Percentiles rank a stretch among this genome's conserved stretches.
Conservation (phyloP, 1,284 basidiomycete species). For the Pisolithus thermaeus region DNA sequence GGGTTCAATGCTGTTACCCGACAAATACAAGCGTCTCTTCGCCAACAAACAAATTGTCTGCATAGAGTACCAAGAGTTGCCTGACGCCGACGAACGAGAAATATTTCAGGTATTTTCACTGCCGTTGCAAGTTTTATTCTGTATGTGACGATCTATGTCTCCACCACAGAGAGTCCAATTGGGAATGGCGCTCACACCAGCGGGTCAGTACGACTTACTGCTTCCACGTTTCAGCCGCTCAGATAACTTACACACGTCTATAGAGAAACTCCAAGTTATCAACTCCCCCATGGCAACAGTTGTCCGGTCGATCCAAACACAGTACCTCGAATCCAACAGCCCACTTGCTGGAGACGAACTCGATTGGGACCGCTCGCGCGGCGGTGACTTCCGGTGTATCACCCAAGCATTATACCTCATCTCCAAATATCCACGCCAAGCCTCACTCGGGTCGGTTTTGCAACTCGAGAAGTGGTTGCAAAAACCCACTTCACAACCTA, state of each 20-base stretch:
- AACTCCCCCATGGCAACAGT: constrained; percentile 47
- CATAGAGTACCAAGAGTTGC: constrained; percentile 62
- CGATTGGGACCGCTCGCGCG: constrained; percentile 56
- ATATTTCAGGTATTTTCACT: constrained; percentile 58
- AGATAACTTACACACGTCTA: not conserved
- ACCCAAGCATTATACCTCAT: constrained; percentile 49
- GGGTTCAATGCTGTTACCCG: constrained; percentile 37
- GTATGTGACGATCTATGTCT: not conserved
- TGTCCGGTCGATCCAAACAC: constrained; percentile 43
- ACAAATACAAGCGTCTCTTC: constrained; percentile 48
- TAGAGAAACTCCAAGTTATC: constrained; percentile 63
- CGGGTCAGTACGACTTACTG: constrained; percentile 31
- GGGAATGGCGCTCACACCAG: constrained; percentile 71
- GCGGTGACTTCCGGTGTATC: constrained; percentile 58
- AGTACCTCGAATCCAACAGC: constrained; percentile 38
- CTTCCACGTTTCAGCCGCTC: not conserved
- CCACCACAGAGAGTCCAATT: constrained; percentile 59
- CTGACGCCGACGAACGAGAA: constrained; percentile 56
- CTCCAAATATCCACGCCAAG: constrained; percentile 33
- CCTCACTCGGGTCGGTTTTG: constrained; percentile 30
- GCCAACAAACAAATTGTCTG: constrained; percentile 67
- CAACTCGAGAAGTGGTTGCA: constrained; percentile 54
- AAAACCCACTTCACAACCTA: constrained; percentile 13
- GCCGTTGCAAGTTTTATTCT: not conserved
- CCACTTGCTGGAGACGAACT: constrained; percentile 36